phyloP scores from a whole-genome alignment of 163 green algal species.

The Scenedesmus sp. region DNA sequence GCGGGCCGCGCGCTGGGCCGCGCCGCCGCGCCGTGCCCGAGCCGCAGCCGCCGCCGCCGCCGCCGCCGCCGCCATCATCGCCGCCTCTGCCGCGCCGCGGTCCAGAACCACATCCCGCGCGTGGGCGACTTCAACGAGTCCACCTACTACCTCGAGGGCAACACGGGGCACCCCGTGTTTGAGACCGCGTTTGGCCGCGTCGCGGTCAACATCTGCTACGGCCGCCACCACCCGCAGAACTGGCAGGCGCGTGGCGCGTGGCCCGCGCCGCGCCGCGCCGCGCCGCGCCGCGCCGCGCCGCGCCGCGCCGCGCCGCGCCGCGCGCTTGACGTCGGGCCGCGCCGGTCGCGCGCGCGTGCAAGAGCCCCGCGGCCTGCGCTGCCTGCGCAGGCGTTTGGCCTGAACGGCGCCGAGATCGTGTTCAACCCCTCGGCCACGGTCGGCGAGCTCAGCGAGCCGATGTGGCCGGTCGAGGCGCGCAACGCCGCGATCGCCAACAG shows the following conservation, averaged over 20 bases:
- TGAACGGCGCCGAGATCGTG: conserved; percentile 97
- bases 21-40: too few relatives aligned
- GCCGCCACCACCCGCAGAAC: conserved; percentile 96
- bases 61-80: neutral
- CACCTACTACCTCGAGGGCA: conserved; percentile 98
- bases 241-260: conserved; percentile 83
- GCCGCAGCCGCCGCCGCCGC: neutral
- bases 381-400: conserved; percentile 81
- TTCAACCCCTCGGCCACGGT: conserved; percentile 98
- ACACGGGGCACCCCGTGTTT: conserved; percentile 96
- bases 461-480: conserved; percentile 94
- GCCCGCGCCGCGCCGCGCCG: too few relatives aligned
- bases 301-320: too few relatives aligned
- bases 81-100: neutral
- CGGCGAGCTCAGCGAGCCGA: conserved; percentile 70
- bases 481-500: conserved; percentile 97
- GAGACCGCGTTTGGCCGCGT: conserved; percentile 92
- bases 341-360: too few relatives aligned
- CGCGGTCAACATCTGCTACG: conserved; percentile 99
- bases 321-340: too few relatives aligned
- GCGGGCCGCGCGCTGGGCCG: too few relatives aligned
- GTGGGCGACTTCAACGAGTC: conserved; percentile 99
- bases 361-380: neutral
- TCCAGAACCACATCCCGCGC: conserved; percentile 97
- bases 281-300: too few relatives aligned